Conservation (phyloP, 1,139 yeast genomes). For the Blastobotrys serpentis region DNA sequence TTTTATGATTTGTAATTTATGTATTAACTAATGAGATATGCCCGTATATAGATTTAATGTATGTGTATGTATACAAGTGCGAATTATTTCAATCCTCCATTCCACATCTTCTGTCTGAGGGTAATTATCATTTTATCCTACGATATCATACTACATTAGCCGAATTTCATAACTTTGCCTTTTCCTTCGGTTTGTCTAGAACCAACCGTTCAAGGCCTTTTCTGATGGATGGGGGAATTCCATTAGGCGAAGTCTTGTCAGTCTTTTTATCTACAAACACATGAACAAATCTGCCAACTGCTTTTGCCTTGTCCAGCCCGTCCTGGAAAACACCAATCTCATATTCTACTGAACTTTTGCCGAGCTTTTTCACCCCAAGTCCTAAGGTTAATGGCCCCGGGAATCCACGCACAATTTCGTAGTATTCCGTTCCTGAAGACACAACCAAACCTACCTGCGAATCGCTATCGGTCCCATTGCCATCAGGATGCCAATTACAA, state of each 20-base stretch:
- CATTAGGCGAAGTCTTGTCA: constrained; percentile 27
- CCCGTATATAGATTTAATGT: constrained; percentile 3
- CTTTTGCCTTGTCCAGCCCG: constrained; percentile 27
- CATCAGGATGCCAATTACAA: constrained; percentile 27
- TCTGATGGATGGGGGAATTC: constrained; percentile 27
- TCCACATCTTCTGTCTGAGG: too few species aligned
- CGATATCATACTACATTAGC: too few species aligned
- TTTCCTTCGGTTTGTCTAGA: constrained; percentile 11
- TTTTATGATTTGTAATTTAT: constrained; percentile 1
- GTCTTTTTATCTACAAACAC: constrained; percentile 35
- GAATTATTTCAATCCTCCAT: too few species aligned
- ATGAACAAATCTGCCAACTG: constrained; percentile 34
- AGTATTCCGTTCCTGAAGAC: constrained; percentile 33
- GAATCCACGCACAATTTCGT: constrained; percentile 33
- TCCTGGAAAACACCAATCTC: constrained; percentile 36
- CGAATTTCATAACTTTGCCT: constrained; percentile 10
- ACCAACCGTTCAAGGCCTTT: constrained; percentile 23
- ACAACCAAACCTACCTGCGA: constrained; percentile 34
- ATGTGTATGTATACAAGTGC: background rate
- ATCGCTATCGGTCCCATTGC: constrained; percentile 8
- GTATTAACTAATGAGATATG: constrained; percentile 2
- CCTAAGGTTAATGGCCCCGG: constrained; percentile 34
- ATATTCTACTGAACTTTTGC: constrained; percentile 33
- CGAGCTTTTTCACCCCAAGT: constrained; percentile 32
- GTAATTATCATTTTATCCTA: too few species aligned